phyloP scores from a whole-genome alignment of 2,329 filamentous ascomycete species.

The Aschersonia sp. region DNA sequence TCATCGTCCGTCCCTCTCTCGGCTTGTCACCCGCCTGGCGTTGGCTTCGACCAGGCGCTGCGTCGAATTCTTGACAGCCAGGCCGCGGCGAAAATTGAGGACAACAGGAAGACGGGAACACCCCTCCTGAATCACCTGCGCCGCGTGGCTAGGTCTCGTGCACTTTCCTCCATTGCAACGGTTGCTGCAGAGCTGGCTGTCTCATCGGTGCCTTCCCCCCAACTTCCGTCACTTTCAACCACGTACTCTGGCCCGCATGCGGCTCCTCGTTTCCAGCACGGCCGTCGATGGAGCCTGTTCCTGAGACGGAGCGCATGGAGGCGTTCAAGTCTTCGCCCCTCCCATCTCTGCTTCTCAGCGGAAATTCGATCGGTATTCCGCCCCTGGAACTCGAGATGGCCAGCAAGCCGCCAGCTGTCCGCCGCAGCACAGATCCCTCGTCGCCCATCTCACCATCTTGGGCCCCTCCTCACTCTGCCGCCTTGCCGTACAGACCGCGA shows the following conservation, averaged over 20 bases:
- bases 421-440: conserved; percentile 44
- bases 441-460: conserved; percentile 38
- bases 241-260: conserved; percentile 1
- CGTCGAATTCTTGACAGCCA: neutral
- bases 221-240: neutral
- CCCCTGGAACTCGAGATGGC: conserved; percentile 26
- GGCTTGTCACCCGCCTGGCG: neutral
- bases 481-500: conserved; percentile 44
- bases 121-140: neutral
- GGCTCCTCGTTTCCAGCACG: neutral
- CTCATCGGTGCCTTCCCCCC: no score
- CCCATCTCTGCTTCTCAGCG: conserved; percentile 35
- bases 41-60: neutral
- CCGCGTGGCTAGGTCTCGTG: neutral
- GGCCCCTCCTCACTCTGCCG: conserved; percentile 22
- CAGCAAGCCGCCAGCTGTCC: conserved; percentile 36
- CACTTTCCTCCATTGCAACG: neutral
- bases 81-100: neutral
- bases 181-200: no score
- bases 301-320: conserved; percentile 54
- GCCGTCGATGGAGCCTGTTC: conserved; percentile 50
- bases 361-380: conserved; percentile 14
- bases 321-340: conserved; percentile 46
- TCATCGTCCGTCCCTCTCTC: neutral
- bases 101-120: neutral